These are phyloP conservation scores for Globisporangium yorkense DNA, from an alignment of 352 stramenopile genomes.

Conservation along the genomic window DNA sequence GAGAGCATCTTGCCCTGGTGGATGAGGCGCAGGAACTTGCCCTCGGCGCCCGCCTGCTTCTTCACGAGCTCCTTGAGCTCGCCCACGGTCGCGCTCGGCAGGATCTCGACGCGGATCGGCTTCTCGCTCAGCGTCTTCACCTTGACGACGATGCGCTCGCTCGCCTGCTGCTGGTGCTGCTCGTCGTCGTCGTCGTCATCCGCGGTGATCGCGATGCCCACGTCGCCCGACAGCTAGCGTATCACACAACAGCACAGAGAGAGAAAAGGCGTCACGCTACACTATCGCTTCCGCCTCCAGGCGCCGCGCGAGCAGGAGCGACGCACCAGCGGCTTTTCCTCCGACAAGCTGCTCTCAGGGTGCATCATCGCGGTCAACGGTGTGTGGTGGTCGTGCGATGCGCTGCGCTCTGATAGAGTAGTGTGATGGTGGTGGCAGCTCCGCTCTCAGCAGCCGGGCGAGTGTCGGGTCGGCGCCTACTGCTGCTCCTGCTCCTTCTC, in stretches of 20 bases:
- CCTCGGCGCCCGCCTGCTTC: slow-evolving; percentile 63
- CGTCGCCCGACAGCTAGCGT: slow-evolving; percentile 36
- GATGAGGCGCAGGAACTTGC: slow-evolving; percentile 83
- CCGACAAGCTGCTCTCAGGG: slow-evolving; percentile 11
- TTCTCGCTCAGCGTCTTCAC: slow-evolving; percentile 87
- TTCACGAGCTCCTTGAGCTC: slow-evolving; percentile 78
- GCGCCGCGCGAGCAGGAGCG: no score
- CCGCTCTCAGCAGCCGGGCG: not conserved
- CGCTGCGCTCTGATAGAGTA: no score
- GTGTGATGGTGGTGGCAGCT: not conserved
- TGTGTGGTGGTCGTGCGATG: no score
- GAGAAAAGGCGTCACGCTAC: not conserved
- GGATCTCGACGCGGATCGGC: slow-evolving; percentile 72
- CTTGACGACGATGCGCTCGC: slow-evolving; percentile 56
- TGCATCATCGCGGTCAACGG: slow-evolving; percentile 10
- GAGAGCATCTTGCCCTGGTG: slow-evolving; percentile 87
- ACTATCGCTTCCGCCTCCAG: no score
- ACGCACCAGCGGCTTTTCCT: slow-evolving; percentile 13
- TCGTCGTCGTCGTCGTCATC: slow-evolving; percentile 4
- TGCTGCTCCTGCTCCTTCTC: not conserved
- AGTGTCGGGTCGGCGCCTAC: no score
- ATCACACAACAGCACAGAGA: not conserved
- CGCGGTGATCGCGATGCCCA: slow-evolving; percentile 42
- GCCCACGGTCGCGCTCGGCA: slow-evolving; percentile 43
- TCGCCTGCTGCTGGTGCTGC: slow-evolving; percentile 26